Evolutionary conservation across 441 rosid species (phyloP).

Genomic region (Geranium incanum): DNA sequence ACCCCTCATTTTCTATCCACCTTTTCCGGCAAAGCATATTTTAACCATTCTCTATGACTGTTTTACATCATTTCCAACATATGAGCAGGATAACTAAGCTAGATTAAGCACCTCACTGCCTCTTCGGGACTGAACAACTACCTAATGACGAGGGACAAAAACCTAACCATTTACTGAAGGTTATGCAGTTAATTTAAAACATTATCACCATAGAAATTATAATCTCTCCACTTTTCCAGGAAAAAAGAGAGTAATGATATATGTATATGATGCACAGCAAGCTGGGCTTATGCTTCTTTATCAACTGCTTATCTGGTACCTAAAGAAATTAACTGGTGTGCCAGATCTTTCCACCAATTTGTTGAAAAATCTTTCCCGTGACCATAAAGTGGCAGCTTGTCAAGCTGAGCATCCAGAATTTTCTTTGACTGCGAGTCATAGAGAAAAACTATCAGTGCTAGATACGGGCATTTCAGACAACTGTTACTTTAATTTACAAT

Average conservation of each 20-base stretch:
- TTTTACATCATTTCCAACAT: slow-evolving; percentile 1
- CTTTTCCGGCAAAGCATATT: background rate
- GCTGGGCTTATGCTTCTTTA: background rate
- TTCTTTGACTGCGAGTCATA: slow-evolving; percentile 31
- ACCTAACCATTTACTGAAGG: background rate
- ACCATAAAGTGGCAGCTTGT: slow-evolving; percentile 49
- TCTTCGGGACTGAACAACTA: background rate
- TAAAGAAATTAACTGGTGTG: slow-evolving; percentile 33
- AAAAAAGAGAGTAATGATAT: background rate
- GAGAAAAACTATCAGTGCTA: slow-evolving; percentile 12
- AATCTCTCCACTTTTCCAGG: background rate
- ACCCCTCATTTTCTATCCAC: background rate
- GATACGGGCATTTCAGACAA: slow-evolving; percentile 10
- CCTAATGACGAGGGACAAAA: background rate
- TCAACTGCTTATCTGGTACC: slow-evolving; percentile 21
- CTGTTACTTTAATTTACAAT: background rate
- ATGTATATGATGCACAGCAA: background rate
- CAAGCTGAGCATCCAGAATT: slow-evolving; percentile 35
- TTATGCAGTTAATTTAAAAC: background rate
- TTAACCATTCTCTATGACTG: background rate
- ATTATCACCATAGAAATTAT: background rate
- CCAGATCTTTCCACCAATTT: slow-evolving; percentile 50
- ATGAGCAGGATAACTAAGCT: background rate
- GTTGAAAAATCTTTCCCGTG: slow-evolving; percentile 39
- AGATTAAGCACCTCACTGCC: background rate